A percentile compares a stretch with the other conserved stretches of the same genome.
phyloP scores from a whole-genome alignment of 2,329 filamentous ascomycete species.

The Colletotrichum brevisporum region DNA sequence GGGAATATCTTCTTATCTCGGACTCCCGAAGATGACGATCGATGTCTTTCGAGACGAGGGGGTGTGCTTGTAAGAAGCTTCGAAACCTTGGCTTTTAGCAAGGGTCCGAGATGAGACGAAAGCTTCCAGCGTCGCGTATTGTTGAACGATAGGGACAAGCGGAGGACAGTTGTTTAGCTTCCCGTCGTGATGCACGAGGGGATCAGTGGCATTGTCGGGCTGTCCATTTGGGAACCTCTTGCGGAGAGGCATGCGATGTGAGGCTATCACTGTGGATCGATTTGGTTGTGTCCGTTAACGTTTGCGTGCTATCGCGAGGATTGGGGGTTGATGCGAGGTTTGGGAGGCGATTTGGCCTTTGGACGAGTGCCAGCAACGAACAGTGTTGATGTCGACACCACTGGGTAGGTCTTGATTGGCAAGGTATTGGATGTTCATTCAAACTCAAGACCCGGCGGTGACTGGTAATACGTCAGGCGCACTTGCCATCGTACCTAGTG shows the following conservation, averaged over 20 bases:
- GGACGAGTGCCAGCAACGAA: no score
- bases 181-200: neutral
- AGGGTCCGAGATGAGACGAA: slow-evolving; percentile 19
- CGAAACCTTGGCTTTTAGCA: slow-evolving; percentile 16
- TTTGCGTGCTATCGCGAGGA: neutral
- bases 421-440: no score
- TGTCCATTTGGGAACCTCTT: neutral
- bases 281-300: neutral
- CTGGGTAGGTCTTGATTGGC: no score
- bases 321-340: no score
- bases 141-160: neutral
- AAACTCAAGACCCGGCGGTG: no score
- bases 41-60: slow-evolving; percentile 22
- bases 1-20: slow-evolving; percentile 6
- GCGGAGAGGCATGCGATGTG: neutral
- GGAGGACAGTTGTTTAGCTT: neutral
- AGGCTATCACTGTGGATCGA: neutral
- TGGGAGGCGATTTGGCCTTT: neutral
- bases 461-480: no score
- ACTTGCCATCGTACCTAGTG: no score
- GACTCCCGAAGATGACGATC: slow-evolving; percentile 21
- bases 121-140: slow-evolving; percentile 4
- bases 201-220: neutral
- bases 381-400: no score
- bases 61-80: slow-evolving; percentile 15